Evolutionary conservation across 2,329 filamentous ascomycete genomes (phyloP).

Genomic region (Ceratocystis colombiana): DNA sequence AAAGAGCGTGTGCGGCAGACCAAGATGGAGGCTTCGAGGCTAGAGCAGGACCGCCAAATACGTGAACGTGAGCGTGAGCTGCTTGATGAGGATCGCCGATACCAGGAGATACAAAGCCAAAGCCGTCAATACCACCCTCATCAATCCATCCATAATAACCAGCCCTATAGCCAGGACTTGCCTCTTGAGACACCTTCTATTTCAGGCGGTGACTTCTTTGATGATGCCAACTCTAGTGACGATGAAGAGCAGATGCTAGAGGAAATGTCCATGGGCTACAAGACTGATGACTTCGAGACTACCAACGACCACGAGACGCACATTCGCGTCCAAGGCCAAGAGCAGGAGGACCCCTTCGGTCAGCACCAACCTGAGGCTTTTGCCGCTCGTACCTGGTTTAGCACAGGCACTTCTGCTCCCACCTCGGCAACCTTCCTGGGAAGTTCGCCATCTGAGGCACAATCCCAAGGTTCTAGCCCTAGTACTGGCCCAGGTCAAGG

Average conservation of each 20-base stretch:
- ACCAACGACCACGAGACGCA: conserved; percentile 32
- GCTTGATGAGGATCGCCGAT: conserved; percentile 33
- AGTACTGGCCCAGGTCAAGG: not conserved
- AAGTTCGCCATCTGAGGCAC: conserved; percentile 7
- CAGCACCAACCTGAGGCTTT: conserved; percentile 2
- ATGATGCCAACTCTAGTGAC: conserved; percentile 53
- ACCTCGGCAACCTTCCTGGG: conserved; percentile 21
- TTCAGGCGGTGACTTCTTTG: conserved; percentile 39
- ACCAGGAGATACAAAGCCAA: conserved; percentile 12
- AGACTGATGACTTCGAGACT: conserved; percentile 71
- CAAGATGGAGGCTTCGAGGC: conserved; percentile 50
- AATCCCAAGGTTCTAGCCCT: not conserved
- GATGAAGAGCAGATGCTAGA: conserved; percentile 73
- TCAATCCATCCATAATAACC: not conserved
- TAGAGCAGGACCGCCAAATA: conserved; percentile 44
- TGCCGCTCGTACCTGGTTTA: conserved; percentile 23
- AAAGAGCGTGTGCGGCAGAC: conserved; percentile 66
- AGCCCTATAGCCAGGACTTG: not conserved
- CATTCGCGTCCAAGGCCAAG: not conserved
- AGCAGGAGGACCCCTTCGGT: not conserved
- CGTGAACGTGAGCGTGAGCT: conserved; percentile 28
- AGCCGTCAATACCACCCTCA: conserved; percentile 7
- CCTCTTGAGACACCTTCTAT: conserved; percentile 18
- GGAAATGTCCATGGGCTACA: conserved; percentile 76
- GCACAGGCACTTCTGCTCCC: conserved; percentile 21